These are phyloP conservation scores for Xylaria cubensis DNA, from an alignment of 495 filamentous ascomycete species.

Conservation along the genomic window DNA sequence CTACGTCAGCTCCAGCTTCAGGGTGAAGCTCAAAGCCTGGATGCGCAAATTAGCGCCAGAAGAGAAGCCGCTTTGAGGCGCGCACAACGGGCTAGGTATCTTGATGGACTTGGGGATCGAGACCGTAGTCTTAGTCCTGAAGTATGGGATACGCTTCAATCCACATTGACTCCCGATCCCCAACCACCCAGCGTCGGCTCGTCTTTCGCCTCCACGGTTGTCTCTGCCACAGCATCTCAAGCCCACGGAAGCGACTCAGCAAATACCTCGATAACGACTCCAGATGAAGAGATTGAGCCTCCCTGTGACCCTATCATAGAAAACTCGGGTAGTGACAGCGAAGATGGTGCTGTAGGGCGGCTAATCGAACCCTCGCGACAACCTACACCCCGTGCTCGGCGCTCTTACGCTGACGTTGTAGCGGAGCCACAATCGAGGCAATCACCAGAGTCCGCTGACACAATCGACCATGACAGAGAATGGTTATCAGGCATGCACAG, in stretches of 20 bases:
- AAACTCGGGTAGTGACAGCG: constrained; percentile 44
- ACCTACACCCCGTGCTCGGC: constrained; percentile 24
- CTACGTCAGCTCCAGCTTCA: background rate
- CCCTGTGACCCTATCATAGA: constrained; percentile 52
- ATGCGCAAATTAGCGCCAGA: background rate
- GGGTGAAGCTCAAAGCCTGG: background rate
- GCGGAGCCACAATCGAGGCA: constrained; percentile 27
- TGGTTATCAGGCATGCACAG: constrained; percentile 70
- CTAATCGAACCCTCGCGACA: constrained; percentile 3
- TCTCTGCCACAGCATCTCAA: constrained; percentile 48
- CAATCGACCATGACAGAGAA: constrained; percentile 44
- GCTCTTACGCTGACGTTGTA: constrained; percentile 47
- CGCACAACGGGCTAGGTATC: constrained; percentile 22
- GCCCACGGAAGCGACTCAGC: constrained; percentile 43
- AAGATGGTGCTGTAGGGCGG: constrained; percentile 32
- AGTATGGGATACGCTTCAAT: constrained; percentile 80
- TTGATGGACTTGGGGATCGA: constrained; percentile 84
- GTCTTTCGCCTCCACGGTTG: constrained; percentile 75
- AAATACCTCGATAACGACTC: constrained; percentile 46
- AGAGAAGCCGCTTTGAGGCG: background rate
- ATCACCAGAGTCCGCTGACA: constrained; percentile 30
- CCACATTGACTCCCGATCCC: constrained; percentile 80
- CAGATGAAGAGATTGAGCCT: constrained; percentile 40
- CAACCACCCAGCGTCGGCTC: constrained; percentile 79
- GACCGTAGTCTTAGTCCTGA: constrained; percentile 82